A percentile compares a stretch with the other conserved stretches of the same genome.
Conservation (phyloP, 306 rosid genomes). For the Fragaria ananassa region DNA sequence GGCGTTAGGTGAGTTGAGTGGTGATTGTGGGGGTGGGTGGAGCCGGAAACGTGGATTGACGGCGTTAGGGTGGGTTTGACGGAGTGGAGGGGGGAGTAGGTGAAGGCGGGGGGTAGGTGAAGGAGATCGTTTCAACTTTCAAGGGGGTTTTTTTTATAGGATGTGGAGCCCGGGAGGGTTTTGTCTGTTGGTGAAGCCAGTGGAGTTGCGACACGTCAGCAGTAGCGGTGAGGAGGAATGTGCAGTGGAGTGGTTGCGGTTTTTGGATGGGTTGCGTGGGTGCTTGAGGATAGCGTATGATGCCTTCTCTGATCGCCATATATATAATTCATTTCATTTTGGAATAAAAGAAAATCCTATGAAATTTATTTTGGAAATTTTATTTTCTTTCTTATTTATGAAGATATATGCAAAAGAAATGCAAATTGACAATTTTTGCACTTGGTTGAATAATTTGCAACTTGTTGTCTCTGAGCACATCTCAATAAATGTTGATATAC, state of each 20-base stretch:
- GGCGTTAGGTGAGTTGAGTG: conserved; percentile 5
- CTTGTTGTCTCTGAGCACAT: too few species aligned
- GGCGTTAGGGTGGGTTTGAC: neutral
- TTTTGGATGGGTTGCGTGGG: neutral
- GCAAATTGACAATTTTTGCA: too few species aligned
- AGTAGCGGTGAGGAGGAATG: too few species aligned
- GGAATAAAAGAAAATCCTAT: too few species aligned
- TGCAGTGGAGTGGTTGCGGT: neutral
- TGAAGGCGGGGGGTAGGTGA: neutral
- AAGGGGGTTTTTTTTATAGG: neutral
- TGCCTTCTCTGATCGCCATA: neutral
- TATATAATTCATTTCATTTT: neutral
- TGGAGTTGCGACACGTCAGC: neutral
- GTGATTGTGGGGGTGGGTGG: conserved; percentile 7
- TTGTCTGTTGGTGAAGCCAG: neutral
- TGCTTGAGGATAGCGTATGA: neutral
- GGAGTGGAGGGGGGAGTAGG: conserved; percentile 2
- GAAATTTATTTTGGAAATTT: too few species aligned
- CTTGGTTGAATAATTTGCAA: too few species aligned
- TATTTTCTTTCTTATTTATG: too few species aligned
- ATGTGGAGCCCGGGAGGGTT: neutral
- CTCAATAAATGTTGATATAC: too few species aligned
- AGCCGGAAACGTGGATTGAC: conserved; percentile 4
- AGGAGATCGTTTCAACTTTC: neutral
- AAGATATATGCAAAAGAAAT: too few species aligned